Percentiles rank a stretch among this genome's conserved stretches.
Evolutionary conservation across 805 yeast species (phyloP).

Genomic region (Metschnikowia henanensis): DNA sequence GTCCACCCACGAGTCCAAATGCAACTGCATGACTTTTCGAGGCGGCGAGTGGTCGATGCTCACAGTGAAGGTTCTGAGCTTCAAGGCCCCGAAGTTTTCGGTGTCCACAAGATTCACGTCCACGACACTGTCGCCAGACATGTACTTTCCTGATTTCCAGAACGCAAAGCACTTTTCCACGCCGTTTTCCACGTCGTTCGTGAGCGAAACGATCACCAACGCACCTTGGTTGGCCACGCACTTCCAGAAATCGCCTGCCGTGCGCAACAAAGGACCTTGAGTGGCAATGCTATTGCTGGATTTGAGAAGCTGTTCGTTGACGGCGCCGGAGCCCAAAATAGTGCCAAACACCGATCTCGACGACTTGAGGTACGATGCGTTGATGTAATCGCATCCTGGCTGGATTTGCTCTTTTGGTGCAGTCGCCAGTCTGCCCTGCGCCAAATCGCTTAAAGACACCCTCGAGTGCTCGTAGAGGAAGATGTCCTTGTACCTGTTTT

Average conservation of each 20-base stretch:
- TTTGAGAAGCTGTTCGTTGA: constrained; percentile 7
- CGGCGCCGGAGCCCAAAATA: background rate
- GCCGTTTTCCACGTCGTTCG: constrained; percentile 74
- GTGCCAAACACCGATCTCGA: background rate
- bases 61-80: constrained; percentile 19
- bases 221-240: constrained; percentile 63
- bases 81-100: constrained; percentile 14
- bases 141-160: constrained; percentile 67
- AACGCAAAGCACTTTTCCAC: constrained; percentile 75
- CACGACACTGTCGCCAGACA: constrained; percentile 26
- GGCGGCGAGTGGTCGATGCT: constrained; percentile 9
- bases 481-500: constrained; percentile 22
- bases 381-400: constrained; percentile 61
- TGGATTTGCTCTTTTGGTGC: constrained; percentile 8
- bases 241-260: constrained; percentile 85
- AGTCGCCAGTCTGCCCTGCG: background rate
- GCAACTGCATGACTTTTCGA: constrained; percentile 69
- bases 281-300: constrained; percentile 63
- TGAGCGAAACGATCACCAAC: constrained; percentile 70
- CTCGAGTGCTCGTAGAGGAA: constrained; percentile 21
- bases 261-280: constrained; percentile 80
- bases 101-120: constrained; percentile 27
- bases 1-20: constrained; percentile 82
- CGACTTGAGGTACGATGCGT: constrained; percentile 70
- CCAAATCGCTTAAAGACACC: constrained; percentile 13